phyloP scores from a whole-genome alignment of 345 rosid species.

The Toxicodendron radicans region DNA sequence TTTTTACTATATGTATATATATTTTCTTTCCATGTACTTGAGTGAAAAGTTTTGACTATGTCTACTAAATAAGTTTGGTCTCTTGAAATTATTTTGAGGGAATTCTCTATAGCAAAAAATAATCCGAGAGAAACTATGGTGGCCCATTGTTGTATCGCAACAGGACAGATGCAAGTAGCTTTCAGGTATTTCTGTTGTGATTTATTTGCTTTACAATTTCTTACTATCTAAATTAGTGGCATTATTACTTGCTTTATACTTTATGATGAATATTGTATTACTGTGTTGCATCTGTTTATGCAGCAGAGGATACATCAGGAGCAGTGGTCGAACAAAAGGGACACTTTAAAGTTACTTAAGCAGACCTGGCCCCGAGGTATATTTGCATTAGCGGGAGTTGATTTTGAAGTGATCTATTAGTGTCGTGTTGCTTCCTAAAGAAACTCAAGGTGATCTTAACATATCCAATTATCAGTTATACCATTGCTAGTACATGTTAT shows the following conservation, averaged over 20 bases:
- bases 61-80: constrained; percentile 23
- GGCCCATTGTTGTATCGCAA: constrained; percentile 65
- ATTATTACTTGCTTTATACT: constrained; percentile 12
- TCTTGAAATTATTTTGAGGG: constrained; percentile 42
- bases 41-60: constrained; percentile 12
- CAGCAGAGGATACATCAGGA: constrained; percentile 75
- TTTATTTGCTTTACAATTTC: constrained; percentile 15
- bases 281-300: constrained; percentile 15
- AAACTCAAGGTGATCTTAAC: too few species aligned
- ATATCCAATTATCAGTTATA: too few species aligned
- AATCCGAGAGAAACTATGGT: constrained; percentile 65
- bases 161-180: constrained; percentile 62
- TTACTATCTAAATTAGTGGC: background rate
- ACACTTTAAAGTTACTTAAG: constrained; percentile 85
- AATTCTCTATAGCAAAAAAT: constrained; percentile 59
- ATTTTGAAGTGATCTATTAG: background rate
- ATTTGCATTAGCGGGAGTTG: constrained; percentile 1
- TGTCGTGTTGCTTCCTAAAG: too few species aligned
- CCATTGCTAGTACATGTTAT: background rate
- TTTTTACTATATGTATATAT: background rate
- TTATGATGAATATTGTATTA: background rate
- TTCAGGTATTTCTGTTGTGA: constrained; percentile 38
- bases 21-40: constrained; percentile 20
- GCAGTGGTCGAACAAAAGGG: constrained; percentile 81
- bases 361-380: constrained; percentile 87